Evolutionary conservation across 2,329 filamentous ascomycete species (phyloP), one percentile per base, ranked within the genome.

Genomic region (Scorias spongiosa): DNA sequence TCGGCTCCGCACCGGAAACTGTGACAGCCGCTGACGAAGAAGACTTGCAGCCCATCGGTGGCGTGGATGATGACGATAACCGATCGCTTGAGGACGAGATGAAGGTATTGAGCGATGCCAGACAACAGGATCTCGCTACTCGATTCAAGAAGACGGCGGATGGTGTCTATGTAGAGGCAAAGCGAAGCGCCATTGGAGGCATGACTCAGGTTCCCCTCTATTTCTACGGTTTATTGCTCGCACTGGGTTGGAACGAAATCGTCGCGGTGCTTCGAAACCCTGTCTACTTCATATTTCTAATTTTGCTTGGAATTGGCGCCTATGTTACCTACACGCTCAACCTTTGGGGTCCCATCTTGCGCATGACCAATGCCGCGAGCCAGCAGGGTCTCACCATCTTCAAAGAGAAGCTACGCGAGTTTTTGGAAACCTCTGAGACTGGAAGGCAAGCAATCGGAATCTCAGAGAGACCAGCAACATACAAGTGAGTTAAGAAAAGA

Each of bases 81-180:
- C 93, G 91, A 73, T 93, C 83, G 50, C 68, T 95, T 17, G 88
- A 95, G 57, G 91, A 96, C 61, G 91, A 98, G 66, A 94, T 93
- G 79, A 91, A 84, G 0, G 77, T 96, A n/a, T 72, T 98, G 40
- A 82, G 81, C 56, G 89, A 96, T 64, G 74, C 78, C 51, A 94
- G 95, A 67, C 77, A 84, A 47, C 84, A 93, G 59, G 88, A 98
- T 60, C 74, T 98, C 26, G 85, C 87, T 9, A 82, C 93, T 11
- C 76, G 91, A 44, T 98, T 98, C 74, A 96, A 95, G 74, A 96
- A 96, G 74, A 91, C 86, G 30, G 91, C 91, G 1, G 91, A 98
- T 60, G 91, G 88, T 7, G 89, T 98, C 3, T 98, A 94, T 56
- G 88, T 98, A 37, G 91, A 98, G 67, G 91, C 91, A 41, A 98